A percentile compares a stretch with the other conserved stretches of the same genome.
Conservation (phyloP, 257 asterid genomes). For the Osmanthus fragrans region DNA sequence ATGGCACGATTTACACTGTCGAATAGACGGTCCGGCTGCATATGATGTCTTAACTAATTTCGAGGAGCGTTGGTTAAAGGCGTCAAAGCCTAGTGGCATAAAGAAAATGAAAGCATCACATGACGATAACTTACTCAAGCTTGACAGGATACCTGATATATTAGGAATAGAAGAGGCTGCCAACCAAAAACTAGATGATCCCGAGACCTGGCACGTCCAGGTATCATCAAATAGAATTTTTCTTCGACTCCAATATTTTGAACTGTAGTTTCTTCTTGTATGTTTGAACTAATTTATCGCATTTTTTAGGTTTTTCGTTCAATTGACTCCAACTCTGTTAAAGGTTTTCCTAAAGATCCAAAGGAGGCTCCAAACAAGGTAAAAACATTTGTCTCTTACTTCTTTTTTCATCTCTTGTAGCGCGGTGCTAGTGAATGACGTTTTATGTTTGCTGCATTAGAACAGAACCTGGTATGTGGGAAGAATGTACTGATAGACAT, state of each 20-base stretch:
- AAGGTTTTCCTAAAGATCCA: slow-evolving; percentile 85
- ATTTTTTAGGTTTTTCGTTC: slow-evolving; percentile 72
- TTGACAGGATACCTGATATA: slow-evolving; percentile 72
- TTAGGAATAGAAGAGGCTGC: slow-evolving; percentile 49
- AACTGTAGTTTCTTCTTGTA: background rate
- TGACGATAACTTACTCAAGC: slow-evolving; percentile 71
- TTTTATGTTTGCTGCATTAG: slow-evolving; percentile 17
- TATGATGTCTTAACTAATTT: slow-evolving; percentile 79
- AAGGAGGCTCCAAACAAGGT: slow-evolving; percentile 68
- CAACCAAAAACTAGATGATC: slow-evolving; percentile 39
- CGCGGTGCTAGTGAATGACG: slow-evolving; percentile 9
- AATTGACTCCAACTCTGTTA: slow-evolving; percentile 82
- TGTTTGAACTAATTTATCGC: slow-evolving; percentile 17
- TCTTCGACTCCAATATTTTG: background rate
- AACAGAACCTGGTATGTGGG: slow-evolving; percentile 86
- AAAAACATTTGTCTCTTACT: slow-evolving; percentile 12
- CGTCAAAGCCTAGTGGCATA: slow-evolving; percentile 57
- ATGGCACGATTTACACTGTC: slow-evolving; percentile 89
- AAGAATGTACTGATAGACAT: slow-evolving; percentile 84
- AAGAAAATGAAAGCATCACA: slow-evolving; percentile 57
- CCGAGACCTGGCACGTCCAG: slow-evolving; percentile 87
- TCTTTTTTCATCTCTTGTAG: background rate
- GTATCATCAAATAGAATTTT: slow-evolving; percentile 30
- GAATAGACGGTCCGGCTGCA: slow-evolving; percentile 87
- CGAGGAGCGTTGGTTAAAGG: slow-evolving; percentile 82